A percentile compares a stretch with the other conserved stretches of the same genome.
Conservation (phyloP, 2,329 filamentous ascomycete genomes). For the Diaporthe sp. region DNA sequence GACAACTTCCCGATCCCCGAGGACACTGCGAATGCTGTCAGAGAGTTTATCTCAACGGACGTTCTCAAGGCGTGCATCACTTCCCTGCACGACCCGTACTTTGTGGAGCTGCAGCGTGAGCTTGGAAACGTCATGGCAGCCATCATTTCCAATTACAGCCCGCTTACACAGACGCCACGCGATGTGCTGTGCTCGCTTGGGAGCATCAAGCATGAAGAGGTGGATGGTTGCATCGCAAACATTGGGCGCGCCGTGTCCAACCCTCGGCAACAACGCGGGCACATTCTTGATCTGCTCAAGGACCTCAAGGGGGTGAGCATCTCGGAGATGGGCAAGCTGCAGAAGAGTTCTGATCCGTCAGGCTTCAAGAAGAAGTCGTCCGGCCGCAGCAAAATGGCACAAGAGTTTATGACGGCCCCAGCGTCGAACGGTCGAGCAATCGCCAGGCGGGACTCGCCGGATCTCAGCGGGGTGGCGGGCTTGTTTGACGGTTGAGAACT, state of each 20-base stretch:
- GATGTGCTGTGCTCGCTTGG: constrained; percentile 85
- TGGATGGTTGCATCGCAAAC: constrained; percentile 75
- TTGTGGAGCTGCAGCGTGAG: constrained; percentile 95
- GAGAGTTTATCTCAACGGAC: constrained; percentile 90
- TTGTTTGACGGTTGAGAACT: constrained; percentile 55
- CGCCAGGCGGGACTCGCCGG: constrained; percentile 55
- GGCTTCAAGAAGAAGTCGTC: constrained; percentile 39
- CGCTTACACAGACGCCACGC: constrained; percentile 77
- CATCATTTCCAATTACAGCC: constrained; percentile 83
- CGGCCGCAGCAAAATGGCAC: constrained; percentile 71
- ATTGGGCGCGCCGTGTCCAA: constrained; percentile 71
- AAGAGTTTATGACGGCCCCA: constrained; percentile 74
- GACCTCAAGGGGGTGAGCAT: constrained; percentile 92
- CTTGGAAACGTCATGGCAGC: constrained; percentile 88
- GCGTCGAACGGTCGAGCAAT: constrained; percentile 49
- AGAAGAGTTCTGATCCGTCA: constrained; percentile 58
- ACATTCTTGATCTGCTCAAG: constrained; percentile 88
- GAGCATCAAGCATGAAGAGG: constrained; percentile 77
- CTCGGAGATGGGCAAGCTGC: constrained; percentile 91
- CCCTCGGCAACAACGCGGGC: constrained; percentile 82
- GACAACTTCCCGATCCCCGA: constrained; percentile 63
- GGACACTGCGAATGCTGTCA: constrained; percentile 75
- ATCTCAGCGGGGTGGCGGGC: constrained; percentile 69
- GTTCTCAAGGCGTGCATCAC: constrained; percentile 92
- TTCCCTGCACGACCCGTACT: constrained; percentile 94